Base-by-base conservation (phyloP, 169 alveolate species). In the Eimeria necatrix region DNA sequence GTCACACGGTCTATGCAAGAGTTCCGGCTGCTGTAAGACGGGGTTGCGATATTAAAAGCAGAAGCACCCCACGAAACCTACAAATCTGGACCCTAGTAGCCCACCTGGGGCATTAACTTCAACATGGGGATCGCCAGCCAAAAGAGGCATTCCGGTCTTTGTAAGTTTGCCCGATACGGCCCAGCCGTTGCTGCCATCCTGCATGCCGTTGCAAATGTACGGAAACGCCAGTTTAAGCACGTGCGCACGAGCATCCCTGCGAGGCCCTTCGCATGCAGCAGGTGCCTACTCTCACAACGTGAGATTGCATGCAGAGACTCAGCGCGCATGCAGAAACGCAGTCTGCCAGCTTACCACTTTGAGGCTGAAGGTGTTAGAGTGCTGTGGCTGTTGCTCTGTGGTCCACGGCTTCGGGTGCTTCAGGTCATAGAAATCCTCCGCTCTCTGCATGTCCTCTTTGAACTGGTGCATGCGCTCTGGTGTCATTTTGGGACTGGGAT, bases 71-170 rank as follows among this genome's bases (percentile, higher is more conserved):
- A 32, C 2, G 41, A 32, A 32, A 32, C 41, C 41, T 32, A 32
- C 41, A 56, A 56, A 18, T 18, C 68, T 18, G 12, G 2, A 56
- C 22, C 12, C 22, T 83, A 6, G 49, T 14, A 9, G 22, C 94
- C 14, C 32, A 80, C 95, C 87, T 3, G 96, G 96, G 9, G 96
- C 96, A 18, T 41, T 59, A 26, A 96, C 97, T 85, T 81, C 92
- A 71, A 98, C 94, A 94, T 98, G 98, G 26, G 98, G 98, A 88
- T 98, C 98, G 53, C 96, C 97, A 24, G 97, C 96, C 32, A 98
- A 92, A 6, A 98, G 94, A 18, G 99, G 98, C 89, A 96, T 96
- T 68, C 98, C 98, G 76, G 95, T 83, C 93, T 96, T 95, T 2
- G 98, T 98, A 90, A 91, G 91, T 56, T 97, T 96, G 22, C 99